Conservation (phyloP, 345 rosid species). For the Salix suchowensis region DNA sequence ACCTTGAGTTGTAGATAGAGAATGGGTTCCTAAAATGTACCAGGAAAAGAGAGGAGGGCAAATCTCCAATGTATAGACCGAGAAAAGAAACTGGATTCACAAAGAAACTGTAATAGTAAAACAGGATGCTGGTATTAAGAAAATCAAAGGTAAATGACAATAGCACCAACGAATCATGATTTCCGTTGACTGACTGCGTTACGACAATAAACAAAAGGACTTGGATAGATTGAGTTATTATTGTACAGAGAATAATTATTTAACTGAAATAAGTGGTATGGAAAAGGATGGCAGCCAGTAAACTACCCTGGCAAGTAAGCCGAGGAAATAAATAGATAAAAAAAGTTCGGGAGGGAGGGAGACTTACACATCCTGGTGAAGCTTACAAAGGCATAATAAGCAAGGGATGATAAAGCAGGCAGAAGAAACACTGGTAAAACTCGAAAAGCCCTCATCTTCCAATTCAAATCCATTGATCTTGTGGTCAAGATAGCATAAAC, state of each 20-base stretch:
- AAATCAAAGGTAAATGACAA: too few species aligned
- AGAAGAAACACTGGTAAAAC: conserved; percentile 67
- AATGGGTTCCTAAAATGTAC: background rate
- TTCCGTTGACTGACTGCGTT: too few species aligned
- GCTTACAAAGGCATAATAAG: conserved; percentile 47
- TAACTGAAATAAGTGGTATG: too few species aligned
- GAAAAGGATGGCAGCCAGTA: too few species aligned
- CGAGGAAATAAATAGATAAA: background rate
- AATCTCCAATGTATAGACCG: too few species aligned
- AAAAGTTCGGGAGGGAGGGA: background rate
- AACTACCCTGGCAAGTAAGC: background rate
- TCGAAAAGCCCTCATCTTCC: conserved; percentile 65
- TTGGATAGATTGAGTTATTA: too few species aligned
- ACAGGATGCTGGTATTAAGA: too few species aligned
- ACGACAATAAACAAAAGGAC: too few species aligned
- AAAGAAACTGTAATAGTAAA: too few species aligned
- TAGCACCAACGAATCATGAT: too few species aligned
- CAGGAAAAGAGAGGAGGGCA: background rate
- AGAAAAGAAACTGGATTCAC: too few species aligned
- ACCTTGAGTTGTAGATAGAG: background rate
- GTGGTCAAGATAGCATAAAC: conserved; percentile 64
- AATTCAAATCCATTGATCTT: conserved; percentile 50
- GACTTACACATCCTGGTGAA: conserved; percentile 64
- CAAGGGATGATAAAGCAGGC: conserved; percentile 51
- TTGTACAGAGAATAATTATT: too few species aligned